Conservation (phyloP, 306 rosid species). For the Cicer pinnatifidum region DNA sequence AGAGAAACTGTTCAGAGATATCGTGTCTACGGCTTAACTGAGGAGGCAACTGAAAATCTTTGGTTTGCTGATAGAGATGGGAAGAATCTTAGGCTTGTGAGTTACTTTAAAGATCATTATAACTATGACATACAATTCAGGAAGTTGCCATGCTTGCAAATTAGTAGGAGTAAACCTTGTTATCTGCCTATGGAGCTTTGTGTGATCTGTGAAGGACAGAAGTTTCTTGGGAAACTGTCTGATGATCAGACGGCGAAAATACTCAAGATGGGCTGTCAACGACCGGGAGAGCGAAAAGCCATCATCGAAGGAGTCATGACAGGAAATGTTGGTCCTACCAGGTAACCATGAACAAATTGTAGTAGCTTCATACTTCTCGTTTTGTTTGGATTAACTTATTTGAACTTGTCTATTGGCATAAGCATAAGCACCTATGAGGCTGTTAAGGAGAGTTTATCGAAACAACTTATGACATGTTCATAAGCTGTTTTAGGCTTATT, state of each 20-base stretch:
- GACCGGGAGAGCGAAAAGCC: constrained; percentile 84
- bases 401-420: too few relatives aligned
- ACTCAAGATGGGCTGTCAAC: constrained; percentile 96
- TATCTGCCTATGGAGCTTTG: constrained; percentile 99
- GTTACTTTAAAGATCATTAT: constrained; percentile 92
- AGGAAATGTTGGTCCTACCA: constrained; percentile 83
- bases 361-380: constrained; percentile 38
- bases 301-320: constrained; percentile 85
- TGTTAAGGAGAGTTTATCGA: too few relatives aligned
- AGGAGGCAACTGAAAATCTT: constrained; percentile 86
- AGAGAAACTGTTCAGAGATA: constrained; percentile 93
- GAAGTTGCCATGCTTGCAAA: constrained; percentile 91
- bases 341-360: constrained; percentile 53
- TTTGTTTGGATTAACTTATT: not conserved
- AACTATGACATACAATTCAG: constrained; percentile 86
- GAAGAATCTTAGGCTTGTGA: constrained; percentile 73
- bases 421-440: too few relatives aligned
- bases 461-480: too few relatives aligned
- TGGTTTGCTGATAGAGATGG: constrained; percentile 93
- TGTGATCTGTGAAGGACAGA: constrained; percentile 95
- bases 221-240: constrained; percentile 86
- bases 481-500: too few relatives aligned
- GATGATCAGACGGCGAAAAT: constrained; percentile 96
- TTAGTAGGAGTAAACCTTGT: constrained; percentile 90
- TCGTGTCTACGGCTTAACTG: constrained; percentile 85